phyloP scores from a whole-genome alignment of 2,329 filamentous ascomycete species.

The Ambrosiella xylebori region DNA sequence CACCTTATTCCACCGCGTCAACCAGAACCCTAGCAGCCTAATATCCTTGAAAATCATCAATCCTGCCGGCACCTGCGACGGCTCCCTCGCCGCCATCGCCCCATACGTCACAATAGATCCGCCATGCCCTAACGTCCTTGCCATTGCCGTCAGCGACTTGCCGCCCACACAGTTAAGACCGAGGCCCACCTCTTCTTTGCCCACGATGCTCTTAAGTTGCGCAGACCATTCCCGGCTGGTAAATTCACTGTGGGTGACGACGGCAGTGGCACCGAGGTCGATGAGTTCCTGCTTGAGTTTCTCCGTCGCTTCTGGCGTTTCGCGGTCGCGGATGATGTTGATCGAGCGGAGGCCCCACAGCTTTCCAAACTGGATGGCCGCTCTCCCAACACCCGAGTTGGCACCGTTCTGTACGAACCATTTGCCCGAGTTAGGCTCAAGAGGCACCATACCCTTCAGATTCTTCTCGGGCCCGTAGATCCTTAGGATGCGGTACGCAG shows the following conservation, averaged over 20 bases:
- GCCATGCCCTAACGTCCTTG: conserved; percentile 51
- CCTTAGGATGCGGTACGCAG: conserved; percentile 80
- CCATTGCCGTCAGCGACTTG: conserved; percentile 60
- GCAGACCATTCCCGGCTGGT: conserved; percentile 38
- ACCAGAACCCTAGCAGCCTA: conserved; percentile 84
- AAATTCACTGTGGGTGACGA: conserved; percentile 40
- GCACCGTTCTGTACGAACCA: conserved; percentile 98
- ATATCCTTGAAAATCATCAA: conserved; percentile 89
- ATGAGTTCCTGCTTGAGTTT: conserved; percentile 34
- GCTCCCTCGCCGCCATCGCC: conserved; percentile 71
- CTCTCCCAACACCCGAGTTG: conserved; percentile 80
- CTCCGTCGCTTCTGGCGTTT: conserved; percentile 45
- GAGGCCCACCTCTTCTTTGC: conserved; percentile 55
- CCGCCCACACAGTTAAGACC: conserved; percentile 91
- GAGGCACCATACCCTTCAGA: conserved; percentile 28
- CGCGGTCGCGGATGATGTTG: conserved; percentile 67
- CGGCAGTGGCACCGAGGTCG: conserved; percentile 38
- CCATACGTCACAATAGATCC: conserved; percentile 84
- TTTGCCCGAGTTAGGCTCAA: conserved; percentile 39
- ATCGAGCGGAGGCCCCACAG: conserved; percentile 84
- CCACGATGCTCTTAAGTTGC: conserved; percentile 46
- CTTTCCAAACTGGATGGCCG: conserved; percentile 72
- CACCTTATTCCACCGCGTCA: conserved; percentile 70
- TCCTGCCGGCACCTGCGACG: conserved; percentile 62
- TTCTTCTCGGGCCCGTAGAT: conserved; percentile 43